Evolutionary conservation across 2,329 filamentous ascomycete species (phyloP).

Genomic region (Epichloe brachyelytri): DNA sequence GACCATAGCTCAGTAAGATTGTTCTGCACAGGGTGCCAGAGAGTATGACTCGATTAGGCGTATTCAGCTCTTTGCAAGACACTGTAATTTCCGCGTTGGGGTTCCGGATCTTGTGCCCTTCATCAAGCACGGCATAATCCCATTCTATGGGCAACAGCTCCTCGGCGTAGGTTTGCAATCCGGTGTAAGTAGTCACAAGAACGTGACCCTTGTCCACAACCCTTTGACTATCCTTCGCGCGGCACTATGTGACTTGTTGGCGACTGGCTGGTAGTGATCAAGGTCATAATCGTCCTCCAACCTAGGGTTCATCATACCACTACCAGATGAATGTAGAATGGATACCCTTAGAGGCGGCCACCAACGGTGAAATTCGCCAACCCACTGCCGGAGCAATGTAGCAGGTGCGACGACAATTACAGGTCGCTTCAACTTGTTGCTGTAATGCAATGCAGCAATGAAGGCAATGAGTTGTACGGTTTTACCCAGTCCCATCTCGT

Average conservation of each 20-base stretch:
- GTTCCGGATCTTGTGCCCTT: slow-evolving; percentile 97
- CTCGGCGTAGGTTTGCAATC: slow-evolving; percentile 82
- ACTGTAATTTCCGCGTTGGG: slow-evolving; percentile 92
- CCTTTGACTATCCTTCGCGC: slow-evolving; percentile 68
- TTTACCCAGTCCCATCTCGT: slow-evolving; percentile 98
- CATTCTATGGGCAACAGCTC: slow-evolving; percentile 73
- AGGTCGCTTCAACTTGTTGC: slow-evolving; percentile 68
- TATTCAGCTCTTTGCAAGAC: slow-evolving; percentile 86
- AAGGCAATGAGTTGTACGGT: slow-evolving; percentile 65
- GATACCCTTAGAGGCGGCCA: slow-evolving; percentile 98
- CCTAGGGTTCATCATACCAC: slow-evolving; percentile 85
- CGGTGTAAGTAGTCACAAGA: slow-evolving; percentile 88
- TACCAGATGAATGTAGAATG: slow-evolving; percentile 88
- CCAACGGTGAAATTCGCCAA: slow-evolving; percentile 96
- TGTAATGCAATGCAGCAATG: slow-evolving; percentile 84
- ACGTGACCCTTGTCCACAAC: slow-evolving; percentile 81
- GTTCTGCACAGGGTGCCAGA: slow-evolving; percentile 98
- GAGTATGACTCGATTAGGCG: slow-evolving; percentile 79
- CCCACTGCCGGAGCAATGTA: slow-evolving; percentile 94
- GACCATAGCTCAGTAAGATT: slow-evolving; percentile 94
- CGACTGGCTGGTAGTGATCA: slow-evolving; percentile 25
- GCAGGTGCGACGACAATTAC: slow-evolving; percentile 88
- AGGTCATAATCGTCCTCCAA: slow-evolving; percentile 40
- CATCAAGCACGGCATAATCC: slow-evolving; percentile 89
- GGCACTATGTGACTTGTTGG: slow-evolving; percentile 33